Base-by-base conservation (phyloP, 257 asterid genomes). In the Nicotiana obtusifolia region DNA sequence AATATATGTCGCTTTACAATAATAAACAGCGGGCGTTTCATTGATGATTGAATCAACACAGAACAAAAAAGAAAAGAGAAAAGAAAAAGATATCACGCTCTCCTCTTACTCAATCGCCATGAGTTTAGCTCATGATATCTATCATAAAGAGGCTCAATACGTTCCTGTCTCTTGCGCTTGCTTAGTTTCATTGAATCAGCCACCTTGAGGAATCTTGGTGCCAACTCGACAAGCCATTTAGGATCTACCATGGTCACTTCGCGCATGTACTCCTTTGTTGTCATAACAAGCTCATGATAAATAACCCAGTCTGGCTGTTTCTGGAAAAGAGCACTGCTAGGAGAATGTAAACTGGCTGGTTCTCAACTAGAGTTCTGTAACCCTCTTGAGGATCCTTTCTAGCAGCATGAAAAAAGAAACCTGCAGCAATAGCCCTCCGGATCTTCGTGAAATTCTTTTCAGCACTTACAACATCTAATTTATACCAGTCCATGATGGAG, bases 291-390 rank as follows among this genome's bases (percentile, higher is more conserved):
- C 82, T 95, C 99, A 41, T 95, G 98, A 87, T 95, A 92, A 47
- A 94, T 93, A 80, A 95, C 98, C 99, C 98, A 95, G 81, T 92
- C 98, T 4, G 98, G 99, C 80, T 94, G 97, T 87, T 97, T 88
- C 81, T 92, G 99, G 84, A 92, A 92, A 67, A 95, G 87, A 37
- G 98, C 97, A 76, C 98, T 94, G 92, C 98, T 94, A 13, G 99
- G 99, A 79, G 99, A 64, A 95, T 94, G 84, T 95, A 94, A 47
- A 95, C 99, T 0, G 97, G 91, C 79, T 95, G 99, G 84, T 92
- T 94, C 91, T 94, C 98, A 52, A 94, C 98, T 26, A 94, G 85
- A 59, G 97, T 91, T 73, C 91, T 85, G 76, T 94, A 95, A 22
- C 97, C 98, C 87, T 92, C 99, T 85, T 94, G 97, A 67, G 97